A percentile compares a stretch with the other conserved stretches of the same genome.
Evolutionary conservation across 345 rosid species (phyloP).

Genomic region (Citrus trifoliata): DNA sequence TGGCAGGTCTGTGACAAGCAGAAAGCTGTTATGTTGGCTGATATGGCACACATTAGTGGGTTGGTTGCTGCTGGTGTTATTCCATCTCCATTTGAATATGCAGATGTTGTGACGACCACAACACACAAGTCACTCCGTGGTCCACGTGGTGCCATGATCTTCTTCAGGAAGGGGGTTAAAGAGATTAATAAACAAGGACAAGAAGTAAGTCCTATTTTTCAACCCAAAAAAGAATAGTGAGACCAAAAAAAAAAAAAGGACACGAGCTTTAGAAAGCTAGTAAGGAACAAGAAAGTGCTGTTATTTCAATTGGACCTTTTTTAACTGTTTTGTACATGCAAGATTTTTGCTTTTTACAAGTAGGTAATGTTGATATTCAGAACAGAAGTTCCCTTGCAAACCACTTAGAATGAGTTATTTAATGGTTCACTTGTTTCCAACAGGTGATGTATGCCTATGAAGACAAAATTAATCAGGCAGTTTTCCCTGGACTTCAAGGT

Average conservation of each 20-base stretch:
- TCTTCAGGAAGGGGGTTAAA: constrained; percentile 90
- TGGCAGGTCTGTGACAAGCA: constrained; percentile 95
- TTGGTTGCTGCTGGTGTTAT: constrained; percentile 94
- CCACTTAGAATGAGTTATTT: background rate
- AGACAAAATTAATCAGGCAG: constrained; percentile 88
- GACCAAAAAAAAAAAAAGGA: background rate
- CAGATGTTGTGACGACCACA: constrained; percentile 92
- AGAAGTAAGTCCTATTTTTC: constrained; percentile 52
- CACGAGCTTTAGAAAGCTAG: background rate
- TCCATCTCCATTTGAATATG: constrained; percentile 96
- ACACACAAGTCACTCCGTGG: constrained; percentile 99
- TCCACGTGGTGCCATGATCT: constrained; percentile 98
- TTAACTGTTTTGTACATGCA: background rate
- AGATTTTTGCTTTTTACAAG: background rate
- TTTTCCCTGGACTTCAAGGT: constrained; percentile 96
- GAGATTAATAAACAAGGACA: constrained; percentile 82
- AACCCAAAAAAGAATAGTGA: background rate
- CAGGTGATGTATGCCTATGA: constrained; percentile 88
- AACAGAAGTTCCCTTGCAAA: background rate
- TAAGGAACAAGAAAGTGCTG: background rate
- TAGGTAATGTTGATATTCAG: background rate
- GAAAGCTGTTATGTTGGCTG: constrained; percentile 81
- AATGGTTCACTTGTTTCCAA: constrained; percentile 13
- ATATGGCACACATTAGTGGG: constrained; percentile 98
- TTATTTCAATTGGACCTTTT: background rate